Evolutionary conservation across 331 rosid species (phyloP).

Genomic region (Saraca asoca): DNA sequence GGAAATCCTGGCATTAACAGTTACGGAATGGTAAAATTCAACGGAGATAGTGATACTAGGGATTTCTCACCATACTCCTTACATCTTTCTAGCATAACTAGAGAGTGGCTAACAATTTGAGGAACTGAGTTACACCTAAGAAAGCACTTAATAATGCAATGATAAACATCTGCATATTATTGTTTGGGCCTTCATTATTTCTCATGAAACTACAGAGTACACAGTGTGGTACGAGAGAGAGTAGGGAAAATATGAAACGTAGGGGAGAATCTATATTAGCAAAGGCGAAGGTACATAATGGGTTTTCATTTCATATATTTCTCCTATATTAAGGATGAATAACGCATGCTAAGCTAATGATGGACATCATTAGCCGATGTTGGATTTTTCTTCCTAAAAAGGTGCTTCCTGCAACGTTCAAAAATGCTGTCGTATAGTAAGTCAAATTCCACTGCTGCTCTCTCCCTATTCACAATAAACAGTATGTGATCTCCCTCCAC

Average conservation of each 20-base stretch:
- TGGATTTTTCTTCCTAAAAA: slow-evolving; percentile 68
- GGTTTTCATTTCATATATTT: slow-evolving; percentile 11
- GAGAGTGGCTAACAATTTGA: background rate
- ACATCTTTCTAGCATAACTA: background rate
- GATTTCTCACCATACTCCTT: background rate
- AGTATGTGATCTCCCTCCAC: slow-evolving; percentile 90
- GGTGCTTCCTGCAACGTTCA: slow-evolving; percentile 93
- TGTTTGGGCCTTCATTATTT: slow-evolving; percentile 34
- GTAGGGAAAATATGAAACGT: no score
- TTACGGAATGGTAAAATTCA: no score
- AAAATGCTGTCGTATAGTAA: slow-evolving; percentile 83
- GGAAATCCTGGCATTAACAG: no score
- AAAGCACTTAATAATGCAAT: background rate
- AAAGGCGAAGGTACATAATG: slow-evolving; percentile 16
- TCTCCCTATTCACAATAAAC: slow-evolving; percentile 81
- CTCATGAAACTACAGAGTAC: slow-evolving; percentile 40
- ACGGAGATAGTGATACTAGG: no score
- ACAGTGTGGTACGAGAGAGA: slow-evolving; percentile 13
- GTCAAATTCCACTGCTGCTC: slow-evolving; percentile 96
- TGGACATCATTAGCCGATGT: slow-evolving; percentile 63
- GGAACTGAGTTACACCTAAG: no score
- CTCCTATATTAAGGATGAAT: background rate
- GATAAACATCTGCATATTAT: slow-evolving; percentile 1
- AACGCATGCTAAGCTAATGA: slow-evolving; percentile 39
- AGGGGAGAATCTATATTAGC: slow-evolving; percentile 36